Base-by-base conservation (phyloP, 495 filamentous ascomycete species). In the Aspergillus olivimuriae region DNA sequence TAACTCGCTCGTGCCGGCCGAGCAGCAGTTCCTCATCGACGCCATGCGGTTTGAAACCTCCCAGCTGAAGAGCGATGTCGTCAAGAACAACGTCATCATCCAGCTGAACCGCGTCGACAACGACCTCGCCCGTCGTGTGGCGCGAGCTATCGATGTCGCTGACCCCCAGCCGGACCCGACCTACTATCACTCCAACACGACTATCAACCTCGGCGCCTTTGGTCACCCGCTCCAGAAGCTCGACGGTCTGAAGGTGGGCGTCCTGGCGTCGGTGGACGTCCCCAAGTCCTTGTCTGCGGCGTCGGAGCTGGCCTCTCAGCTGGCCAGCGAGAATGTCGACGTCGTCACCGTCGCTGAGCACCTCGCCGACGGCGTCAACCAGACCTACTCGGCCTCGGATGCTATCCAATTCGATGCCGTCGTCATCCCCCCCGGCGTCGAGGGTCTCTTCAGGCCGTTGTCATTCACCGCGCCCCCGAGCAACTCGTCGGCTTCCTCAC, bases 11-110 rank as follows among this genome's bases (percentile, higher is more conserved):
- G 58, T 74, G 4, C 69, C 76, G 6, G 74, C 76, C 0, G 86
- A 89, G 53, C 76, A 88, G 57, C 86, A 90, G 56, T 83, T 87
- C 60, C 57, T 87, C 44, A 72, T 90, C 62, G 83, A 90, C 62
- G 85, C 83, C 1, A 78, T 87, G 44, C 82, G 86, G 20, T 90
- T 89, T 62, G 85, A 90, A 59, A 65, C 72, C 5, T 72, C 76
- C 6, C 75, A 84, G 30, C 47, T 88, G 32, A 60, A 70, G 43
- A 82, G 75, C 37, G 34, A 51, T 1, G 50, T 66, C 18, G 82
- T 89, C 12, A 53, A 58, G 20, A 39, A 61, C 41, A 86, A 86
- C 47, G 77, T 83, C 2, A 69, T 88, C 17, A 63, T 70, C 16
- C 86, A 89, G 46, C 72, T 90, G 11, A 90, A 89, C 68, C 70